Evolutionary conservation across 441 rosid species (phyloP).

Genomic region (Cnidoscolus chayamansa): DNA sequence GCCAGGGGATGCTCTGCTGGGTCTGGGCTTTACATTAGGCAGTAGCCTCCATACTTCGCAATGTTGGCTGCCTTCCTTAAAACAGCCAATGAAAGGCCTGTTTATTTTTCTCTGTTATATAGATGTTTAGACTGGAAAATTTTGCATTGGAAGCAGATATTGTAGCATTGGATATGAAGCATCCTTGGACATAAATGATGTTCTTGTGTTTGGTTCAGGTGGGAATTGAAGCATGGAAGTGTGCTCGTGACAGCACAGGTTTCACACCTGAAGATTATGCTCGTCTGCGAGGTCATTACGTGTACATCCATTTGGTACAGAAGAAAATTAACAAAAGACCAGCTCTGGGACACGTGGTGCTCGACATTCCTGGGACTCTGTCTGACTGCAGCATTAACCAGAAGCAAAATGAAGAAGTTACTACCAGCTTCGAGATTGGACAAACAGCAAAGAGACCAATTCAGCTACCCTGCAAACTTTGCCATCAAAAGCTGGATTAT

Average conservation of each 20-base stretch:
- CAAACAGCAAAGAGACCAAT: constrained; percentile 25
- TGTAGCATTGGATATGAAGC: neutral
- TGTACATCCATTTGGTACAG: constrained; percentile 82
- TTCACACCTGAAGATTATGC: constrained; percentile 92
- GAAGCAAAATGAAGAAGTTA: constrained; percentile 37
- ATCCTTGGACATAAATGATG: constrained; percentile 7
- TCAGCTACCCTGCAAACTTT: constrained; percentile 52
- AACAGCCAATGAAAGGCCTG: too few relatives aligned
- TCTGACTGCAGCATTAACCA: constrained; percentile 30
- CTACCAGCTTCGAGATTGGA: constrained; percentile 49
- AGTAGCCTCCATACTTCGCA: too few relatives aligned
- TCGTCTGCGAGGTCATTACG: constrained; percentile 80
- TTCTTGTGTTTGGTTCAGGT: constrained; percentile 44
- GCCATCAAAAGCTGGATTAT: constrained; percentile 51
- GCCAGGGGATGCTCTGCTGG: too few relatives aligned
- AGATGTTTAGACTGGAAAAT: neutral
- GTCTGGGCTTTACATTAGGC: too few relatives aligned
- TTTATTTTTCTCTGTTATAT: too few relatives aligned
- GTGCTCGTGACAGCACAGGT: constrained; percentile 71
- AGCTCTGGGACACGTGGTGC: constrained; percentile 51
- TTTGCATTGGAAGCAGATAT: neutral
- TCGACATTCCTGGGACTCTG: constrained; percentile 44
- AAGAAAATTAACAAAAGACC: constrained; percentile 56
- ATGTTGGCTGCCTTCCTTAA: too few relatives aligned
- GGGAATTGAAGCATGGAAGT: constrained; percentile 84